Evolutionary conservation across 805 yeast species (phyloP), one percentile per base, ranked within the genome.

Genomic region (Blastobotrys chiropterorum): DNA sequence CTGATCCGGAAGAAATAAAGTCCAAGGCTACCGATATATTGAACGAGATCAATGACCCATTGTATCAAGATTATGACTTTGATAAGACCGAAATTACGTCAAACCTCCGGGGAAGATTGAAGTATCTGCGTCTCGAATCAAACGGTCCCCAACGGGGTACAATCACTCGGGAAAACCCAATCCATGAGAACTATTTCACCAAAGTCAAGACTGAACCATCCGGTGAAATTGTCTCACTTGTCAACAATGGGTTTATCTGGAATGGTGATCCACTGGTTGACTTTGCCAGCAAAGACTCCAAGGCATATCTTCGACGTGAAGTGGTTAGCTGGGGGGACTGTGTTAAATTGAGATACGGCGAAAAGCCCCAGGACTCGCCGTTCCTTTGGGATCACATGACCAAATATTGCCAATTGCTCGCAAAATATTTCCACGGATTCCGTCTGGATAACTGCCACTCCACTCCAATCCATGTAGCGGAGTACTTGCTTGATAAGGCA

Each of bases 171-270:
- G 60, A 71, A 2, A 63, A 70, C 2, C 96, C 96, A 0, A 72
- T 92, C 39, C 79, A 86, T 1, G 98, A 92, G 67, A 82, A 90
- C 3, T 92, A 92, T 67, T 92, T 94, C 67, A 89, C 97, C 1
- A 73, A 90, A 53, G 80, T 90, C 59, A 65, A 59, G 2, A 77
- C 67, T 47, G 66, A 69, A 0, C 63, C 63, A 2, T 72, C 73
- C 46, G 92, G 90, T 2, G 73, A 76, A 39, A 83, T 82, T 71
- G 58, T 64, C 5, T 71, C 68, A 2, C 72, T 92, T 53, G 98
- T 96, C 2, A 94, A 94, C 64, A 92, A 94, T 63, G 99, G 99
- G 46, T 92, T 98, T 97, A 89, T 94, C 52, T 92, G 99, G 99
- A 90, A 88, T 49, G 97, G 96, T 8, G 83, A 92, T 59, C 97